A percentile compares a stretch with the other conserved stretches of the same genome.
Evolutionary conservation across 1,139 yeast genomes (phyloP).

Genomic region (Groenewaldozyma sp.): DNA sequence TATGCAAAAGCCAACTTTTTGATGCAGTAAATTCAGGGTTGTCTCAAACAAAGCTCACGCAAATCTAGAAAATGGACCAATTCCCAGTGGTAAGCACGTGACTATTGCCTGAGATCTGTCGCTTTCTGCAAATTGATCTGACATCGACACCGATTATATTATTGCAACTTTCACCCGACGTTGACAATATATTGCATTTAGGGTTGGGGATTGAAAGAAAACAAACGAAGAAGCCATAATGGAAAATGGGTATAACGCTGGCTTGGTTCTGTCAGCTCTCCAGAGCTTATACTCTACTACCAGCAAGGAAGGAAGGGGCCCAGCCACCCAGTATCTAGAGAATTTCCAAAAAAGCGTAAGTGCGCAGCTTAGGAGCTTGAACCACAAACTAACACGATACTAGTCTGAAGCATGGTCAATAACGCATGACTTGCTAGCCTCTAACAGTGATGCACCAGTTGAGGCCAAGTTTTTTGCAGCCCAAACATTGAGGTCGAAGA

Average conservation of each 20-base stretch:
- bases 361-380: slow-evolving; percentile 8
- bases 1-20: no score
- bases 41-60: no score
- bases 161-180: background rate
- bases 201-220: background rate
- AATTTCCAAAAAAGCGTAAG: slow-evolving; percentile 64
- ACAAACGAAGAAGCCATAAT: no score
- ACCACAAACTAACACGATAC: background rate
- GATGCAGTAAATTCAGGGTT: no score
- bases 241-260: no score
- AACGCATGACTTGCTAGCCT: slow-evolving; percentile 27
- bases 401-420: slow-evolving; percentile 35
- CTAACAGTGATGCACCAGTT: slow-evolving; percentile 14
- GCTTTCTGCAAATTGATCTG: no score
- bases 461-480: slow-evolving; percentile 72
- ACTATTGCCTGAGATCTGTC: no score
- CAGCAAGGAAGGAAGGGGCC: no score
- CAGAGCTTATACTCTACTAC: slow-evolving; percentile 53
- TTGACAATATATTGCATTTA: background rate
- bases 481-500: slow-evolving; percentile 69
- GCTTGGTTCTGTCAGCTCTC: slow-evolving; percentile 41
- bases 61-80: no score
- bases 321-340: slow-evolving; percentile 63
- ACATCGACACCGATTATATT: background rate
- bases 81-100: no score